These are phyloP conservation scores for Eucalyptus polybractea DNA, from an alignment of 345 rosid species.

Conservation along the genomic window DNA sequence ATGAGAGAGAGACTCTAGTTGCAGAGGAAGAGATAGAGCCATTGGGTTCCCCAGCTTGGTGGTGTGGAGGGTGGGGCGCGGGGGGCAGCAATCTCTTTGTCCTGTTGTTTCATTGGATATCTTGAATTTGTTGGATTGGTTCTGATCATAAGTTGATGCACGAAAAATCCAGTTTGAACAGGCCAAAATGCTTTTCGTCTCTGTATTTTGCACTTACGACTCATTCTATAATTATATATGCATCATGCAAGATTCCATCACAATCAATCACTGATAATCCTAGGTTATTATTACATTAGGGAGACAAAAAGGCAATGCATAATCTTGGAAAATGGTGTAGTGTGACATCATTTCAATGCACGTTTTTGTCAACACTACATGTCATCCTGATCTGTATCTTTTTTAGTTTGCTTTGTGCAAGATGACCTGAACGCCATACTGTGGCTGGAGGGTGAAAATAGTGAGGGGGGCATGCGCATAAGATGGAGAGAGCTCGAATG, in stretches of 20 bases:
- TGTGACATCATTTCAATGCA: not conserved
- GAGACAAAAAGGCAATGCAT: not conserved
- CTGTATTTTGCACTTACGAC: not conserved
- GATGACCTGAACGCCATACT: not conserved
- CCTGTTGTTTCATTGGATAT: not conserved
- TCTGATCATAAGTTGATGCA: not conserved
- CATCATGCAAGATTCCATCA: not conserved
- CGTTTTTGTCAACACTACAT: not conserved
- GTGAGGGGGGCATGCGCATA: constrained; percentile 32
- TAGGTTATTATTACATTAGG: not conserved
- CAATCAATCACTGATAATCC: not conserved
- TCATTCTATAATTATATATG: not conserved
- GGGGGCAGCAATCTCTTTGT: not conserved
- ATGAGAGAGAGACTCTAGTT: too few species aligned
- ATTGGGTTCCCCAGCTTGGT: too few species aligned
- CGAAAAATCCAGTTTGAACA: not conserved
- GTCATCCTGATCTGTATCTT: not conserved
- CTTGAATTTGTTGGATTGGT: not conserved
- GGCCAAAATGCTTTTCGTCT: not conserved
- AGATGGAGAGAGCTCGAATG: not conserved
- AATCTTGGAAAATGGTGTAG: not conserved
- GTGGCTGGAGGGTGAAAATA: not conserved
- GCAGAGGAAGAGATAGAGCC: too few species aligned
- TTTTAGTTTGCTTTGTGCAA: not conserved
- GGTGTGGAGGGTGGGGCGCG: too few species aligned